Evolutionary conservation across 345 rosid genomes (phyloP).

Genomic region (Populus deltoides): DNA sequence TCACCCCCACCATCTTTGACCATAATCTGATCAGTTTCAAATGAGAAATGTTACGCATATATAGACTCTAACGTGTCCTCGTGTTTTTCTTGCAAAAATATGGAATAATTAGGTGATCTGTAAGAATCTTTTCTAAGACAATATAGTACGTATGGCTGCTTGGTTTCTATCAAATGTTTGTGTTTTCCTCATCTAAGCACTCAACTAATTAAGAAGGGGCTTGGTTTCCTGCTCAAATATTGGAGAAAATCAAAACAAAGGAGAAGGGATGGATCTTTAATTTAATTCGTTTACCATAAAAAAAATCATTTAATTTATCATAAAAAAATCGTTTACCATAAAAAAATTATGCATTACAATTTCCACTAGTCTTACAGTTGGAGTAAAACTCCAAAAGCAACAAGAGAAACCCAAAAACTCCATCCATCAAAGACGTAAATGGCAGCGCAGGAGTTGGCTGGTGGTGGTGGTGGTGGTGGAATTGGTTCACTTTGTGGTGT

Average conservation of each 20-base stretch:
- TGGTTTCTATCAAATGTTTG: no score
- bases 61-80: background rate
- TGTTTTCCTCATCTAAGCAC: no score
- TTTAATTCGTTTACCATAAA: background rate
- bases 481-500: slow-evolving; percentile 7
- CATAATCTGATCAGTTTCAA: background rate
- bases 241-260: no score
- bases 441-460: background rate
- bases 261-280: background rate
- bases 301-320: no score
- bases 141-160: no score
- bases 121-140: no score
- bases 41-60: background rate
- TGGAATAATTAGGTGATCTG: no score
- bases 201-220: no score
- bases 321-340: background rate
- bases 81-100: no score
- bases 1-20: slow-evolving; percentile 30
- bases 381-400: background rate
- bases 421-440: slow-evolving; percentile 6
- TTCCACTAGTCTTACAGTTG: background rate
- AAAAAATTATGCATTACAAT: background rate
- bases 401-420: slow-evolving; percentile 3
- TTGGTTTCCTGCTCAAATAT: no score
- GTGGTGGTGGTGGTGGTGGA: slow-evolving; percentile 11